A percentile compares a stretch with the other conserved stretches of the same genome.
phyloP scores from a whole-genome alignment of 768 basidiomycete genomes.

The Sporobolomyces pararoseus region DNA sequence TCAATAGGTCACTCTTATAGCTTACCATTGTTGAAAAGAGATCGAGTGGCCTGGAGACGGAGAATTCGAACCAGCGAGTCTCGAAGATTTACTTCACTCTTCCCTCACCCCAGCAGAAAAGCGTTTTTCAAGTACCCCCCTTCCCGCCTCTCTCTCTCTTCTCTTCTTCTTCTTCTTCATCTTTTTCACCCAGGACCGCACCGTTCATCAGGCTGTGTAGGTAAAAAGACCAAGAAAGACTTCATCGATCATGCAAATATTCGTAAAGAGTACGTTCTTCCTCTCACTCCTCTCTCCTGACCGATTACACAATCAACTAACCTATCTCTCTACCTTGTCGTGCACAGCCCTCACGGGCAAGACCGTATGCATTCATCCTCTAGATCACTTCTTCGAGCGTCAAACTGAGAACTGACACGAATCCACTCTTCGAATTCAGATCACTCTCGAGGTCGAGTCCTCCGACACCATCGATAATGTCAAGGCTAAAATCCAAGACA shows the following conservation, averaged over 20 bases:
- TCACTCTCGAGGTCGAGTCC: slow-evolving; percentile 87
- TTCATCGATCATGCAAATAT: slow-evolving; percentile 48
- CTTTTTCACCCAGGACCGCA: slow-evolving; percentile 16
- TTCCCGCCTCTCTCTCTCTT: neutral
- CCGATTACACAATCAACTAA: slow-evolving; percentile 53
- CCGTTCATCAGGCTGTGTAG: slow-evolving; percentile 15
- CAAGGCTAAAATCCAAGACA: slow-evolving; percentile 91
- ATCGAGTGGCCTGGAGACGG: slow-evolving; percentile 21
- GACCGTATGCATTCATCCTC: slow-evolving; percentile 78
- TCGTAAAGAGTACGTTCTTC: slow-evolving; percentile 60
- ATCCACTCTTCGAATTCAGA: slow-evolving; percentile 46
- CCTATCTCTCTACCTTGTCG: slow-evolving; percentile 2
- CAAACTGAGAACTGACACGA: no score
- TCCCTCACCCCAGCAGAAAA: slow-evolving; percentile 12
- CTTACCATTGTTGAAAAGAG: slow-evolving; percentile 19
- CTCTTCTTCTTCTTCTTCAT: neutral
- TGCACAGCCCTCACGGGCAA: slow-evolving; percentile 85
- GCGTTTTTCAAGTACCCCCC: neutral
- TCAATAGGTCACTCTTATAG: neutral
- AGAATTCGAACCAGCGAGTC: slow-evolving; percentile 4
- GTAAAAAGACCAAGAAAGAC: no score
- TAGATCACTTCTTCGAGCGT: neutral
- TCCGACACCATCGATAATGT: slow-evolving; percentile 92
- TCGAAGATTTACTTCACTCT: no score
- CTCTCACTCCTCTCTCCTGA: slow-evolving; percentile 52